A percentile compares a stretch with the other conserved stretches of the same genome.
phyloP scores from a whole-genome alignment of 106 monocot species.

The Iris macrosiphon region DNA sequence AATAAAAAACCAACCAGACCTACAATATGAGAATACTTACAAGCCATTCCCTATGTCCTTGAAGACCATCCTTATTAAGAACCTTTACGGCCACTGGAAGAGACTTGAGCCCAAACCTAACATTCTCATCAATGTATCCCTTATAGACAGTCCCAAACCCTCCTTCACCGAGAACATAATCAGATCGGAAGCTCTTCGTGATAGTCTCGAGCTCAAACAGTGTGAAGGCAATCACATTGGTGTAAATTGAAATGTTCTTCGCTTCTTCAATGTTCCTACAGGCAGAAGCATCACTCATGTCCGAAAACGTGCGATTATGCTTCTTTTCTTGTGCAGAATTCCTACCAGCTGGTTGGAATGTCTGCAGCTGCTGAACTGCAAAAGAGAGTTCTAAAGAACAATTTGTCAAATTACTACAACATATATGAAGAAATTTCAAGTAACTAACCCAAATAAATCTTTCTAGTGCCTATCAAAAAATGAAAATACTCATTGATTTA shows the following conservation, averaged over 20 bases:
- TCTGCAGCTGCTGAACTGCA: conserved; percentile 76
- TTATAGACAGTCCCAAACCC: conserved; percentile 98
- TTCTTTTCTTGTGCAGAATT: conserved; percentile 52
- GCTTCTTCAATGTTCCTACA: conserved; percentile 64
- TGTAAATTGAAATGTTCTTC: conserved; percentile 83
- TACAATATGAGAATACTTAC: no score
- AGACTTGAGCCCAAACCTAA: conserved; percentile 83
- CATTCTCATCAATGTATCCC: conserved; percentile 96
- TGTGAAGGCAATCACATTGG: conserved; percentile 85
- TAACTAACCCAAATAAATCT: no score
- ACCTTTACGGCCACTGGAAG: conserved; percentile 86
- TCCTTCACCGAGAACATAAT: conserved; percentile 94
- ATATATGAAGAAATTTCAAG: no score
- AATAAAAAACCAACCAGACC: no score
- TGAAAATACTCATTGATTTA: no score
- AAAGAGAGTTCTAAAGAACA: no score
- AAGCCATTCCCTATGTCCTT: conserved; percentile 76
- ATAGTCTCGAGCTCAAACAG: conserved; percentile 95
- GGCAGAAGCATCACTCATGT: conserved; percentile 55
- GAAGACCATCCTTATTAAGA: conserved; percentile 67
- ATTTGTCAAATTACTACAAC: no score
- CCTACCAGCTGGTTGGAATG: conserved; percentile 43
- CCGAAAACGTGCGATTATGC: conserved; percentile 55
- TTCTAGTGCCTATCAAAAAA: no score
- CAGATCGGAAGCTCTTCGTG: conserved; percentile 88